phyloP scores from a whole-genome alignment of 345 rosid species.

The Clarkia xantiana region DNA sequence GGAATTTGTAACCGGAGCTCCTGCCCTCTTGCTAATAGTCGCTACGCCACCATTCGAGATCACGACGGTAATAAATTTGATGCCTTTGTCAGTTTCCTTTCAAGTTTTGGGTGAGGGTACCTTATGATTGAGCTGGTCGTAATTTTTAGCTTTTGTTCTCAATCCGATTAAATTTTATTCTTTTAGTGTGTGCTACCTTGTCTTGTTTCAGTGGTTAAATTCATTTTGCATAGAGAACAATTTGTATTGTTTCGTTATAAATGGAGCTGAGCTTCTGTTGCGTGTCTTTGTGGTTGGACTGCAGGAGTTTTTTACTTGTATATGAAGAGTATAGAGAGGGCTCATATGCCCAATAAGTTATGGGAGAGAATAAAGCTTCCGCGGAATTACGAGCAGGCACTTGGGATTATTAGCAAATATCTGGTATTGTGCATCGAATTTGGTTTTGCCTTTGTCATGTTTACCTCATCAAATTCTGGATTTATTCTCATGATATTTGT shows the following conservation, averaged over 20 bases:
- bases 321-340: conserved; percentile 95
- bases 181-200: too few relatives aligned
- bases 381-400: conserved; percentile 76
- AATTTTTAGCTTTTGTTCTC: neutral
- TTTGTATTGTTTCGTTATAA: too few relatives aligned
- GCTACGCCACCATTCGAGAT: conserved; percentile 89
- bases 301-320: conserved; percentile 83
- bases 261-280: neutral
- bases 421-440: conserved; percentile 33
- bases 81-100: neutral
- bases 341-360: conserved; percentile 71
- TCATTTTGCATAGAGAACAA: too few relatives aligned
- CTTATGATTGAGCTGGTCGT: neutral
- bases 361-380: conserved; percentile 94
- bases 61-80: conserved; percentile 42
- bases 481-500: neutral
- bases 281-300: conserved; percentile 4
- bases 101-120: too few relatives aligned
- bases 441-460: neutral
- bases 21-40: conserved; percentile 94
- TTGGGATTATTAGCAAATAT: conserved; percentile 79
- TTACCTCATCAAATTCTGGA: neutral
- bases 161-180: neutral
- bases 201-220: too few relatives aligned
- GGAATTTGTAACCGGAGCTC: conserved; percentile 92